A percentile compares a stretch with the other conserved stretches of the same genome.
These are phyloP conservation scores for Cercospora sojina DNA, from an alignment of 2,329 filamentous ascomycete genomes.

Conservation along the genomic window DNA sequence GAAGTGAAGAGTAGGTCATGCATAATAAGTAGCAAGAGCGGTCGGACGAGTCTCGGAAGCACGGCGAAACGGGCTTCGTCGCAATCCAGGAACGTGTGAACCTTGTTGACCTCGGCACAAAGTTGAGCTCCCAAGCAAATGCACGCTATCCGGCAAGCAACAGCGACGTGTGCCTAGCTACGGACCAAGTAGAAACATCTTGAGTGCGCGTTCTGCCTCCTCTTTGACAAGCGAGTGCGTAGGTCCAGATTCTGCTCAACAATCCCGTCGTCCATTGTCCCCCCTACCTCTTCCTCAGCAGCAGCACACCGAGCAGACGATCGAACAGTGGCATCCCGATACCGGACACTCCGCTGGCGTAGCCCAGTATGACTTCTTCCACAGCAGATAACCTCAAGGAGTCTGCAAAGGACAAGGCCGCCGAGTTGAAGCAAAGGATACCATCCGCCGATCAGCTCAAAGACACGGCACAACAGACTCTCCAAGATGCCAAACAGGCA, in stretches of 20 bases:
- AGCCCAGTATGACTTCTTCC: slow-evolving; percentile 23
- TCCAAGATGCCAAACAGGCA: slow-evolving; percentile 26
- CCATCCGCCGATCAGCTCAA: slow-evolving; percentile 23
- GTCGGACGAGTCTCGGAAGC: background rate
- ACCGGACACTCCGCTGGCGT: slow-evolving; percentile 6
- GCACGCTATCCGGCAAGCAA: slow-evolving; percentile 1
- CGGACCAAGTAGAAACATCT: background rate
- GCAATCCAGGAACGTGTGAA: background rate
- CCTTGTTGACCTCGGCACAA: slow-evolving; percentile 6
- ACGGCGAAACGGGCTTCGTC: background rate
- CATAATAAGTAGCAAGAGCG: background rate
- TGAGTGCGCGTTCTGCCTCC: background rate
- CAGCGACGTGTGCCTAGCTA: slow-evolving; percentile 5
- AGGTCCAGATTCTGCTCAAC: background rate
- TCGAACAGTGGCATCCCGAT: background rate
- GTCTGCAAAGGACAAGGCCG: slow-evolving; percentile 24
- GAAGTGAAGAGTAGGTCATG: background rate
- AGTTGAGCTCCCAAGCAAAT: background rate
- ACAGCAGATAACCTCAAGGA: slow-evolving; percentile 24
- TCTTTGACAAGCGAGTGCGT: background rate
- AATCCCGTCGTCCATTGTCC: background rate
- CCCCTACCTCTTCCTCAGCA: background rate
- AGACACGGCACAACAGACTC: slow-evolving; percentile 19
- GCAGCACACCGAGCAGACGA: background rate
- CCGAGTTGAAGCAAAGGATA: slow-evolving; percentile 23